phyloP scores from a whole-genome alignment of 768 basidiomycete species.

The Paxillus rubicundulus region DNA sequence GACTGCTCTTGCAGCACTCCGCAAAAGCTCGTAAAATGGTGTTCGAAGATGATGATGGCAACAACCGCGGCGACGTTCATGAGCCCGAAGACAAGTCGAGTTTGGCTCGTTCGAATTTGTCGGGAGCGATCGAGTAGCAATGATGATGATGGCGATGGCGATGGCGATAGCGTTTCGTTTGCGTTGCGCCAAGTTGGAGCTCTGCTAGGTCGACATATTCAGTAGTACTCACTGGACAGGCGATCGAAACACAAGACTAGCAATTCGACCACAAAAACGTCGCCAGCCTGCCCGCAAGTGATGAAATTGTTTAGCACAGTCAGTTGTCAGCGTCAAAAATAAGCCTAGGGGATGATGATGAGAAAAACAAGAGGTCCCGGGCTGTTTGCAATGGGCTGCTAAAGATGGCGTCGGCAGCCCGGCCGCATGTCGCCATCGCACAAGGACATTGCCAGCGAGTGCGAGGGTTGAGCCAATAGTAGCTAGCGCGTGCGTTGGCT shows the following conservation, averaged over 20 bases:
- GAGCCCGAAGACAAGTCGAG: not conserved
- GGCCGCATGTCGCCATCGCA: not conserved
- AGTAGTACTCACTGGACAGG: not conserved
- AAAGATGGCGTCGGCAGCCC: conserved; percentile 2
- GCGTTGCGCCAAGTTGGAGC: not conserved
- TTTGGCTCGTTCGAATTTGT: not conserved
- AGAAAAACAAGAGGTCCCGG: not conserved
- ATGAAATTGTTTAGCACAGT: not conserved
- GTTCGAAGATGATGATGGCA: not conserved
- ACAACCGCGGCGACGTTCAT: not conserved
- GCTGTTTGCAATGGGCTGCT: not conserved
- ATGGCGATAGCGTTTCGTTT: not conserved
- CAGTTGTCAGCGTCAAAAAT: not conserved
- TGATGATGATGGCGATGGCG: not conserved
- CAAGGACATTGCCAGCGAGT: not conserved
- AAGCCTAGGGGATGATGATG: not conserved
- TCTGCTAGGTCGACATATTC: not conserved
- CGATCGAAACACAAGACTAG: not conserved
- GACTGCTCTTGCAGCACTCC: not conserved
- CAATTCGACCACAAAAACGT: not conserved
- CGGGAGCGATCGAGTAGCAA: not conserved
- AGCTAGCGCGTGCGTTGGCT: not conserved
- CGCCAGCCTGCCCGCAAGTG: not conserved
- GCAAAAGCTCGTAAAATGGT: not conserved
- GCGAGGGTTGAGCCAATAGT: not conserved